phyloP scores from a whole-genome alignment of 495 filamentous ascomycete genomes.

The Cryomyces minteri region DNA sequence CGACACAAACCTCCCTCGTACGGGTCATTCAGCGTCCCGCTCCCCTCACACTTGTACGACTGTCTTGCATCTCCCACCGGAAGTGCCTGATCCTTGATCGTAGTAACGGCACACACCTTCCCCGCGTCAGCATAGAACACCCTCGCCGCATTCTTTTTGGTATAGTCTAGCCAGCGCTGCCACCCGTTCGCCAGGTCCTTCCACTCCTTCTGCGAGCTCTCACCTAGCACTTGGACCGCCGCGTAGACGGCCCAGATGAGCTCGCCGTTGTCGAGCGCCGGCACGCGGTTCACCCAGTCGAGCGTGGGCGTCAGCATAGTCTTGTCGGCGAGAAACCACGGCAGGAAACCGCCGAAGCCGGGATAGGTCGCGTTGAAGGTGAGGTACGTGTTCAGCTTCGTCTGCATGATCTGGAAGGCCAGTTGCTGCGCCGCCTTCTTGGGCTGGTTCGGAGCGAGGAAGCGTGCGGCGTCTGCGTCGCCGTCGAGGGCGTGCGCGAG shows the following conservation, averaged over 20 bases:
- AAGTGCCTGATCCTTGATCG: conserved; percentile 11
- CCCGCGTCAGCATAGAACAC: conserved; percentile 18
- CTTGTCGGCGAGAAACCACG: conserved; percentile 15
- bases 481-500: conserved; percentile 18
- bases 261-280: conserved; percentile 20
- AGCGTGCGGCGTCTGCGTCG: conserved; percentile 14
- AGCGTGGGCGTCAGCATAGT: conserved; percentile 13
- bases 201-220: conserved; percentile 8
- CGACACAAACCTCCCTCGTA: conserved; percentile 11
- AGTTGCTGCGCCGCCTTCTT: conserved; percentile 9
- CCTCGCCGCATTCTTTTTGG: conserved; percentile 15
- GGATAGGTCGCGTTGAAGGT: conserved; percentile 21
- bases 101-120: conserved; percentile 16
- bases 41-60: conserved; percentile 15
- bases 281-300: conserved; percentile 20
- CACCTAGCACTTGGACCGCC: conserved; percentile 15
- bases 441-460: conserved; percentile 13
- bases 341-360: conserved; percentile 20
- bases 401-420: conserved; percentile 16
- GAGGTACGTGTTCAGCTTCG: conserved; percentile 19
- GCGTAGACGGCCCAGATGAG: conserved; percentile 22
- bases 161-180: conserved; percentile 22
- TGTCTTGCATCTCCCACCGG: conserved; percentile 12
- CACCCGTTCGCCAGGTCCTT: conserved; percentile 13
- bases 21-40: conserved; percentile 15